Evolutionary conservation across 2,329 filamentous ascomycete species (phyloP), one percentile per base, ranked within the genome.

Genomic region (Pseudopithomyces chartarum): DNA sequence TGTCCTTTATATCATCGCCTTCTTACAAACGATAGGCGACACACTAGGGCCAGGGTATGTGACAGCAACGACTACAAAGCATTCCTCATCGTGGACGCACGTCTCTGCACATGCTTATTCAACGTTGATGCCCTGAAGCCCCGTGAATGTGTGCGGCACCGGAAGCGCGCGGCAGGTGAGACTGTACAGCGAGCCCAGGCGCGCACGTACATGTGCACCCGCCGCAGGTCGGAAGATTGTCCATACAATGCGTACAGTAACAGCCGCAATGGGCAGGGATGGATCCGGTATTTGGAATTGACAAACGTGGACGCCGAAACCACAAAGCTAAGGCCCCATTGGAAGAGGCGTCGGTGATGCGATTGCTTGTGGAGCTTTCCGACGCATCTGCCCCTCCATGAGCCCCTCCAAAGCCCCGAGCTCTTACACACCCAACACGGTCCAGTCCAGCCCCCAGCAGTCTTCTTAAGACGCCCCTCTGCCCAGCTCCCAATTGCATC

Each of bases 381-480:
- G 43, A 26, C 55, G 57, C 29, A 55, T 47, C 38, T 47, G 57
- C 49, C 55, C 60, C 60, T 55, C 59, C 57, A 32, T 17, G 29
- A 11, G 15, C 48, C 29, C 36, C 48, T 20, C 36, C 59, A 56
- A 50, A 50, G 23, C n/a, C n/a, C 46, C 22, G 23, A 15, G 38
- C 38, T 40, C 15, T 13, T 17, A 15, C 15, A 10, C 29, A 6
- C 26, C 17, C 26, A n/a, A 20, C 34, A 50, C 40, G 32, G 12
- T n/a, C 12, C 39, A 38, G 13, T 5, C 39, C 19, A 17, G 36
- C n/a, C 32, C 48, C n/a, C 32, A 13, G 20, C 15, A 19, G 22
- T n/a, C 50, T 53, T 38, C 40, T 38, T 45, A 53, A 53, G 29
- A 32, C 44, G 12, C 29, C 22, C 15, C 23, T 17, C 10, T 2